These are phyloP conservation scores for Leccinellum luteum DNA, from an alignment of 768 basidiomycete genomes.

Conservation along the genomic window DNA sequence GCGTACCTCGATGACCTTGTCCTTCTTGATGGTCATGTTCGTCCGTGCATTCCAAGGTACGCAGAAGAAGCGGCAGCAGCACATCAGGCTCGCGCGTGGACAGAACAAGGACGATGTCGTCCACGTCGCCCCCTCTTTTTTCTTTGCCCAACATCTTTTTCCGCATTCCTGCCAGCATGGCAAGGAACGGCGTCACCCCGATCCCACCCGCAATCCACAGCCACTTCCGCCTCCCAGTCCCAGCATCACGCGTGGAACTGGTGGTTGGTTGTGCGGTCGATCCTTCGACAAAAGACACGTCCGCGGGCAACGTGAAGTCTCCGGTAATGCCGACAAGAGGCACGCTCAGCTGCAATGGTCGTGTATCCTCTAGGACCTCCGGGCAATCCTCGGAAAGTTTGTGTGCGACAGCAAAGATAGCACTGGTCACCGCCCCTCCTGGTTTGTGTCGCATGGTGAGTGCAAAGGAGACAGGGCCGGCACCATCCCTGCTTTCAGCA, in stretches of 20 bases:
- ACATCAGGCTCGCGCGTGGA: conserved; percentile 56
- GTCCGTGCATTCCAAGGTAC: conserved; percentile 1
- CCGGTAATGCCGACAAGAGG: conserved; percentile 53
- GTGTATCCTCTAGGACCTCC: conserved; percentile 40
- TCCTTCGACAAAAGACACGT: neutral
- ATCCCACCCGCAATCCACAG: conserved; percentile 65
- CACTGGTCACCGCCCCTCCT: conserved; percentile 52
- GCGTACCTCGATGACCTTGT: neutral
- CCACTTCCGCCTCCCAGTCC: conserved; percentile 24
- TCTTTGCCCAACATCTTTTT: neutral
- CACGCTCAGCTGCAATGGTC: conserved; percentile 39
- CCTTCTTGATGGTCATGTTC: neutral
- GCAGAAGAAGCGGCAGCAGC: conserved; percentile 38
- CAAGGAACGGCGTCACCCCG: conserved; percentile 63
- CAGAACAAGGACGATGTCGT: conserved; percentile 45
- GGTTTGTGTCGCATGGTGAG: conserved; percentile 59
- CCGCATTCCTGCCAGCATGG: conserved; percentile 41
- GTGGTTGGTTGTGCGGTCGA: neutral
- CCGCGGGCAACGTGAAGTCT: conserved; percentile 41
- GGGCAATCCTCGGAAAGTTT: conserved; percentile 40
- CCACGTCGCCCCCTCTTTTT: neutral
- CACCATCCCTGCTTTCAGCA: neutral
- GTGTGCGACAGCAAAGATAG: conserved; percentile 48
- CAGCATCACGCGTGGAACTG: neutral
- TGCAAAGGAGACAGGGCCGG: conserved; percentile 26